phyloP scores from a whole-genome alignment of 805 yeast genomes.

The Limtongia smithiae region DNA sequence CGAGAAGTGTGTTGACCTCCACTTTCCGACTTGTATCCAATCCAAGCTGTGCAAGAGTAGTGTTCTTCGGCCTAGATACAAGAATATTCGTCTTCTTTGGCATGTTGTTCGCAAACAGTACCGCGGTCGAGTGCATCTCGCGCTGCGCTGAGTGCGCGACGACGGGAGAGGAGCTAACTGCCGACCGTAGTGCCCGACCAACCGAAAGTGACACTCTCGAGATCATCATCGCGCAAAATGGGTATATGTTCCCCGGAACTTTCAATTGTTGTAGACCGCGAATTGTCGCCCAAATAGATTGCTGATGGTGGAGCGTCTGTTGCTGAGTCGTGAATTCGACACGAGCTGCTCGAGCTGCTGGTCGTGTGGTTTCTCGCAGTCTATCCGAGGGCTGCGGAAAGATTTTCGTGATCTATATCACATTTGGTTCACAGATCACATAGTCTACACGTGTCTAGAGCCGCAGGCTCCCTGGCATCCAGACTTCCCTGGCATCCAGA shows the following conservation, averaged over 20 bases:
- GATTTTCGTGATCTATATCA: background rate
- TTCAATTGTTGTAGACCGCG: too few species aligned
- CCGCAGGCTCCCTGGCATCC: too few species aligned
- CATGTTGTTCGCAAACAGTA: constrained; percentile 13
- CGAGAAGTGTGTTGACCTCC: background rate
- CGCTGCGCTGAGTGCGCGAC: background rate
- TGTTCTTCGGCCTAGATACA: background rate
- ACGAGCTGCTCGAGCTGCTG: background rate
- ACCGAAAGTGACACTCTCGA: too few species aligned
- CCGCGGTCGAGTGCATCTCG: constrained; percentile 20
- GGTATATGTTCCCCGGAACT: too few species aligned
- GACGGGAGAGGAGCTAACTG: background rate
- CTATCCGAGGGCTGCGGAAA: background rate
- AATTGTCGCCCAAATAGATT: too few species aligned
- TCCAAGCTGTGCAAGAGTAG: constrained; percentile 18
- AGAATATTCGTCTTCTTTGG: background rate
- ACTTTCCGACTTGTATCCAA: constrained; percentile 7
- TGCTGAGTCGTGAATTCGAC: too few species aligned
- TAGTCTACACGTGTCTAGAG: too few species aligned
- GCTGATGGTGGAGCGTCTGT: too few species aligned
- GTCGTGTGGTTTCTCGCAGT: background rate
- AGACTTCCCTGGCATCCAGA: too few species aligned
- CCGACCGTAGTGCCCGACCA: background rate
- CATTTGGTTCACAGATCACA: background rate
- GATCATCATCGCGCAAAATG: too few species aligned